These are phyloP conservation scores for Coniferiporia sulphurascens DNA, from an alignment of 1,284 basidiomycete species.

Conservation along the genomic window DNA sequence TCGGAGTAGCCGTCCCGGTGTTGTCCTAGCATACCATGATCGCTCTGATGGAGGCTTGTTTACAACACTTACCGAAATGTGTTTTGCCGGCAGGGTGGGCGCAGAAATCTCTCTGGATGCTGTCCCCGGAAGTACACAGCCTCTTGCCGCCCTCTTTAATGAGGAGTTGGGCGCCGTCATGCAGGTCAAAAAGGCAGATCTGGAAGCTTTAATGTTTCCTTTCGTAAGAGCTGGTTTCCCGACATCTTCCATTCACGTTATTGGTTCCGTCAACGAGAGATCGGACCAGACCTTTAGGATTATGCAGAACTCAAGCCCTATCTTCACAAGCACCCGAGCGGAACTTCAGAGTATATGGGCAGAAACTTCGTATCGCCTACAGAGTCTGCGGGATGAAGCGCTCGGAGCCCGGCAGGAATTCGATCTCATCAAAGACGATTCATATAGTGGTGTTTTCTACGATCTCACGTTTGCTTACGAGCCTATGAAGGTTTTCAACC, in stretches of 20 bases:
- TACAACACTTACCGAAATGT: conserved; percentile 92
- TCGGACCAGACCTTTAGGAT: conserved; percentile 63
- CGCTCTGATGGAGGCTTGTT: conserved; percentile 96
- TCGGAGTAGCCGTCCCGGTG: conserved; percentile 50
- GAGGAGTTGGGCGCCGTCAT: conserved; percentile 95
- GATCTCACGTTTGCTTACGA: conserved; percentile 63
- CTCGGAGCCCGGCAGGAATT: conserved; percentile 80
- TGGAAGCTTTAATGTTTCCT: conserved; percentile 52
- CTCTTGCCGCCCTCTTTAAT: conserved; percentile 81
- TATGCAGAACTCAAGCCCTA: conserved; percentile 43
- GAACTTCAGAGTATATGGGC: conserved; percentile 86
- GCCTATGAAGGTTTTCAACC: conserved; percentile 33
- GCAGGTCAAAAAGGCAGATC: conserved; percentile 69
- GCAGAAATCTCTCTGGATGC: conserved; percentile 64
- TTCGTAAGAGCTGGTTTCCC: conserved; percentile 76
- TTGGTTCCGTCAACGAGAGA: conserved; percentile 60
- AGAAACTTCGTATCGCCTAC: conserved; percentile 93
- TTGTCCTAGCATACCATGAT: conserved; percentile 95
- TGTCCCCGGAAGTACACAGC: conserved; percentile 45
- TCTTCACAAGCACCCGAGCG: conserved; percentile 67
- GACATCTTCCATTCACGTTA: conserved; percentile 61
- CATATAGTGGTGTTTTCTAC: conserved; percentile 70
- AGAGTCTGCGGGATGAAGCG: conserved; percentile 84
- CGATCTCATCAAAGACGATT: conserved; percentile 64
- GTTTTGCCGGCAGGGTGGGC: conserved; percentile 87